These are phyloP conservation scores for Adansonia gregorii DNA, from an alignment of 441 rosid genomes.

Conservation along the genomic window DNA sequence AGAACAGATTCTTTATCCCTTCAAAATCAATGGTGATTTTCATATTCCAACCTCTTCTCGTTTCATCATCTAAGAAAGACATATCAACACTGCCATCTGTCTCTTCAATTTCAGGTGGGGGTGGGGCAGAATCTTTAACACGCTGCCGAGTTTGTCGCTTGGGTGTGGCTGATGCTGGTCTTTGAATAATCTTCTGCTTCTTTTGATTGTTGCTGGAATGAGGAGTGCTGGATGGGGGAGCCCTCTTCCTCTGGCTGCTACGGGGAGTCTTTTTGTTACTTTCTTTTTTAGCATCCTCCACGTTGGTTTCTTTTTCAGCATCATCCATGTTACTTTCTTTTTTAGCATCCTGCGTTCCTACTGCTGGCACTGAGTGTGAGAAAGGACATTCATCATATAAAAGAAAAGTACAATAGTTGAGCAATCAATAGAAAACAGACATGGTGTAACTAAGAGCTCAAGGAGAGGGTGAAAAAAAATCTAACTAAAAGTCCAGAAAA, in stretches of 20 bases:
- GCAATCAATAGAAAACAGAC: neutral
- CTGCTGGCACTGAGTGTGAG: slow-evolving; percentile 37
- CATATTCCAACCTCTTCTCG: slow-evolving; percentile 26
- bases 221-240: neutral
- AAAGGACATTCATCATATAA: slow-evolving; percentile 26
- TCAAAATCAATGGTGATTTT: slow-evolving; percentile 11
- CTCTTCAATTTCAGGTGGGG: slow-evolving; percentile 1
- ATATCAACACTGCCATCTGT: slow-evolving; percentile 36
- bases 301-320: slow-evolving; percentile 12
- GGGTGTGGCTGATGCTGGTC: slow-evolving; percentile 40
- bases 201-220: neutral
- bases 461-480: neutral
- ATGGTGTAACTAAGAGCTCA: neutral
- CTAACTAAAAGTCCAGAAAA: neutral
- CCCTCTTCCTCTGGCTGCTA: slow-evolving; percentile 22
- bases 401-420: neutral
- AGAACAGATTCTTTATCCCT: slow-evolving; percentile 35
- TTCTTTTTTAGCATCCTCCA: slow-evolving; percentile 27
- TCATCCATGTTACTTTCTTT: slow-evolving; percentile 27
- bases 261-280: slow-evolving; percentile 18
- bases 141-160: slow-evolving; percentile 47
- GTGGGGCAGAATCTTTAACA: slow-evolving; percentile 26
- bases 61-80: slow-evolving; percentile 34
- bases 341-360: slow-evolving; percentile 33
- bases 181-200: slow-evolving; percentile 30